These are phyloP conservation scores for Boletus sensibilis DNA, from an alignment of 768 basidiomycete genomes.

Conservation along the genomic window DNA sequence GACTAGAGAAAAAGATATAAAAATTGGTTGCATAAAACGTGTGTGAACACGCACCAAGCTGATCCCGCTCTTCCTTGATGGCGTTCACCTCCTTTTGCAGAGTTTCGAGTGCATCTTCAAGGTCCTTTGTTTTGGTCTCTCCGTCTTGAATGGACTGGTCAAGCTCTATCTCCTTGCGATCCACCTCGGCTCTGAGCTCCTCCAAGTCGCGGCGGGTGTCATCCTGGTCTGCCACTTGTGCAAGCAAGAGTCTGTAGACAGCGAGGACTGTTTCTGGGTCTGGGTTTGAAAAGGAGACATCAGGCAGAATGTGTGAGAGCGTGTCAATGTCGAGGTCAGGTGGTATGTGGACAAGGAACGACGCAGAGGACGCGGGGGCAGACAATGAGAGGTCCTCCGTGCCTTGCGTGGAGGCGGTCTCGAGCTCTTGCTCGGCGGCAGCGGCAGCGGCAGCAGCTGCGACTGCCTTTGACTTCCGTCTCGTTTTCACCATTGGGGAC, in stretches of 20 bases:
- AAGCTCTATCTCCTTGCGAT: conserved; percentile 77
- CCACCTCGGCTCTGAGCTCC: conserved; percentile 61
- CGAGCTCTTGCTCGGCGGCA: conserved; percentile 31
- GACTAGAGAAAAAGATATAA: conserved; percentile 35
- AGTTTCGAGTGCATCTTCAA: conserved; percentile 51
- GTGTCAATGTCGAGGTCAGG: conserved; percentile 65
- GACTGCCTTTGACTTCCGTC: conserved; percentile 59
- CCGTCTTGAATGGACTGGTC: conserved; percentile 83
- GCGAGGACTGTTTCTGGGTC: conserved; percentile 58
- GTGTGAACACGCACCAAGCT: conserved; percentile 52
- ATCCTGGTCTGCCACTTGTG: conserved; percentile 57
- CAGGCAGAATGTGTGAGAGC: conserved; percentile 61
- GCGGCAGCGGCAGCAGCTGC: conserved; percentile 38
- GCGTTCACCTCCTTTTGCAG: conserved; percentile 55
- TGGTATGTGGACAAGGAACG: conserved; percentile 49
- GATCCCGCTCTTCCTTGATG: conserved; percentile 61
- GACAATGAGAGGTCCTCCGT: conserved; percentile 36
- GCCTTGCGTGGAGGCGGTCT: conserved; percentile 33
- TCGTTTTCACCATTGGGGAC: conserved; percentile 47
- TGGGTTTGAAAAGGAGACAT: conserved; percentile 52
- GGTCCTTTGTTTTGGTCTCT: conserved; percentile 57
- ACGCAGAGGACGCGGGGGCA: not conserved
- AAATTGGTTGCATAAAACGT: not conserved
- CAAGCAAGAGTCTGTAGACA: conserved; percentile 61
- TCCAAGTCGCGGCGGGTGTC: conserved; percentile 62